Percentiles rank a stretch among this genome's conserved stretches.
Conservation (phyloP, 257 asterid species). For the Capsicum rhomboideum region DNA sequence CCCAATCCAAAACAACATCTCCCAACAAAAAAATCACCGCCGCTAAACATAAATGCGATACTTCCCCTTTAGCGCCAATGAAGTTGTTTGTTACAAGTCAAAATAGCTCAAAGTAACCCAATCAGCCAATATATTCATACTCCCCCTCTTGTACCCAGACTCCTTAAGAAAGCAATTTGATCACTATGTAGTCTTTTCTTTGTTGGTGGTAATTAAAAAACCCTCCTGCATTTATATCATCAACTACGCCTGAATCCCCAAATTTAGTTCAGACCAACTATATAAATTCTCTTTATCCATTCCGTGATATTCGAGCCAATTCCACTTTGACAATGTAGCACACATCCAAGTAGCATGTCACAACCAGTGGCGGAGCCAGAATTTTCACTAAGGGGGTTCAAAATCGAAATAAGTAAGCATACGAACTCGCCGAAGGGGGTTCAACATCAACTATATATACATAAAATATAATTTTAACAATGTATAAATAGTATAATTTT, state of each 20-base stretch:
- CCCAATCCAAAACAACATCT: background rate
- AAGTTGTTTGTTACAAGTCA: background rate
- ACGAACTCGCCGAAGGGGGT: too few species aligned
- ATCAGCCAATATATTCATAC: background rate
- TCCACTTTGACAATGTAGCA: background rate
- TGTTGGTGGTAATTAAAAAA: background rate
- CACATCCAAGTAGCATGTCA: background rate
- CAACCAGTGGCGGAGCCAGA: too few species aligned
- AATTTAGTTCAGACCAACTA: background rate
- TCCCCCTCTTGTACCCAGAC: background rate
- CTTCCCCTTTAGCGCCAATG: background rate
- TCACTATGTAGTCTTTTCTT: background rate
- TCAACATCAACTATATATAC: too few species aligned
- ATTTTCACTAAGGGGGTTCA: too few species aligned
- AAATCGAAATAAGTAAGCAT: too few species aligned
- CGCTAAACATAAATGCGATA: background rate
- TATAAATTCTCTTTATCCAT: background rate
- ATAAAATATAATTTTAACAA: too few species aligned
- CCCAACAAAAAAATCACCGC: background rate
- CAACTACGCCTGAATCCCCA: background rate
- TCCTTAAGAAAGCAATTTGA: background rate
- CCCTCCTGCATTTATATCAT: background rate
- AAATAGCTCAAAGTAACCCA: background rate
- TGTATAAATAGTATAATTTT: too few species aligned
- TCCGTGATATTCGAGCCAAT: background rate